These are phyloP conservation scores for Trichoderma arundinaceum DNA, from an alignment of 2,329 filamentous ascomycete species.

Conservation along the genomic window DNA sequence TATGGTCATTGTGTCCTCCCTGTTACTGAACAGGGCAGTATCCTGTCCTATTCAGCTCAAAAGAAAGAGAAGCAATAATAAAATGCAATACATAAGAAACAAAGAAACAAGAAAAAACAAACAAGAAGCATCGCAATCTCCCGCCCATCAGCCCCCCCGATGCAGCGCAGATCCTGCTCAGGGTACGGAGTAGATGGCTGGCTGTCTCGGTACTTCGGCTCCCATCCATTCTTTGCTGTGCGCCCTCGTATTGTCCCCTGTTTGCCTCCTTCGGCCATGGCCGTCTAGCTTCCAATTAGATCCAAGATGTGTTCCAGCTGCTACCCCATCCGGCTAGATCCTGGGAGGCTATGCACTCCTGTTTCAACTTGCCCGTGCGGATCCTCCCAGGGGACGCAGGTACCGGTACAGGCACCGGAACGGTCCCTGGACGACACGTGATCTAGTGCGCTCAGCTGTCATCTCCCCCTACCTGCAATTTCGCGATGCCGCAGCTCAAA, in stretches of 20 bases:
- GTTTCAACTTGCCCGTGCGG: constrained; percentile 56
- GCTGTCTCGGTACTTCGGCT: constrained; percentile 11
- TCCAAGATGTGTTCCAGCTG: neutral
- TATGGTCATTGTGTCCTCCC: too few species aligned
- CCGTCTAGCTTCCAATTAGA: constrained; percentile 22
- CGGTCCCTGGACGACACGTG: constrained; percentile 25
- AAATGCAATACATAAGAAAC: neutral
- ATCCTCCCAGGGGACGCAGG: constrained; percentile 28
- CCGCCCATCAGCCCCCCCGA: too few species aligned
- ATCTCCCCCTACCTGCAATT: constrained; percentile 24
- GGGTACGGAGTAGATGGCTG: neutral
- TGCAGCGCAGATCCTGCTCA: constrained; percentile 3
- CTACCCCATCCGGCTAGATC: constrained; percentile 23
- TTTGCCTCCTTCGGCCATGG: constrained; percentile 1
- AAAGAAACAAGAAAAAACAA: neutral
- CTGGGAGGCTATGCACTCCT: constrained; percentile 30
- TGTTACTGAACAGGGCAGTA: too few species aligned
- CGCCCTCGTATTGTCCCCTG: constrained; percentile 15
- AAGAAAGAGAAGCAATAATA: neutral
- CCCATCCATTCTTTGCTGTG: constrained; percentile 1
- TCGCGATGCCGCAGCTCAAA: constrained; percentile 27
- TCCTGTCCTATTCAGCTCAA: too few species aligned
- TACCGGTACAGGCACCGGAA: constrained; percentile 3
- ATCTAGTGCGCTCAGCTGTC: neutral
- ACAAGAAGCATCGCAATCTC: too few species aligned